A percentile compares a stretch with the other conserved stretches of the same genome.
These are phyloP conservation scores for Arxiozyma heterogenica DNA, from an alignment of 1,139 yeast species.

Conservation along the genomic window DNA sequence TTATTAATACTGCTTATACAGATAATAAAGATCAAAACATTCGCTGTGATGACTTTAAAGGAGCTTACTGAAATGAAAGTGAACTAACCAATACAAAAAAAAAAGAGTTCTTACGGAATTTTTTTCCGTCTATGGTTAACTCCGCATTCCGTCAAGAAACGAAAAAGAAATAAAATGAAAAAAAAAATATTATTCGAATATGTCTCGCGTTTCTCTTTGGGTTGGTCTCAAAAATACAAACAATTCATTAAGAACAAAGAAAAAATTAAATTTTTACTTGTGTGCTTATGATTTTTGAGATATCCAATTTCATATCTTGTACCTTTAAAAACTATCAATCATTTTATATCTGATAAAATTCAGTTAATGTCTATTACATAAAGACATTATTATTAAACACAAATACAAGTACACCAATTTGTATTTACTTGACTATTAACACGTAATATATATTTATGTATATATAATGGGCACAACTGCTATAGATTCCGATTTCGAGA, in stretches of 20 bases:
- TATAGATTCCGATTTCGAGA: conserved; percentile 1
- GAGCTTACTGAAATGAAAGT: neutral
- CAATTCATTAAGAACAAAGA: too few species aligned
- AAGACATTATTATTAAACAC: too few species aligned
- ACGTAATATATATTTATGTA: neutral
- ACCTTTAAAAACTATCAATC: too few species aligned
- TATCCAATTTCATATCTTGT: too few species aligned
- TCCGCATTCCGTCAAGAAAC: neutral
- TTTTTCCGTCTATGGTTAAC: neutral
- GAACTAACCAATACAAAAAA: neutral
- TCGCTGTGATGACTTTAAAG: neutral
- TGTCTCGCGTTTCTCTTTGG: neutral
- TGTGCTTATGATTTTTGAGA: neutral
- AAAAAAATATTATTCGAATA: neutral
- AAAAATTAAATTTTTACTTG: too few species aligned
- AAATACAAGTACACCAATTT: too few species aligned
- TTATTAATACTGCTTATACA: too few species aligned
- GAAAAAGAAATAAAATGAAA: neutral
- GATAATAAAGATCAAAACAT: neutral
- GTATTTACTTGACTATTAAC: neutral
- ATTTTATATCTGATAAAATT: too few species aligned
- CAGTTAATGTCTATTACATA: too few species aligned
- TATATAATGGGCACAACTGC: neutral
- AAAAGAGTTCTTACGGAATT: neutral
- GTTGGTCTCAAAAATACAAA: too few species aligned